Conservation (phyloP, 768 basidiomycete genomes). For the Psilocybe subaeruginosa region DNA sequence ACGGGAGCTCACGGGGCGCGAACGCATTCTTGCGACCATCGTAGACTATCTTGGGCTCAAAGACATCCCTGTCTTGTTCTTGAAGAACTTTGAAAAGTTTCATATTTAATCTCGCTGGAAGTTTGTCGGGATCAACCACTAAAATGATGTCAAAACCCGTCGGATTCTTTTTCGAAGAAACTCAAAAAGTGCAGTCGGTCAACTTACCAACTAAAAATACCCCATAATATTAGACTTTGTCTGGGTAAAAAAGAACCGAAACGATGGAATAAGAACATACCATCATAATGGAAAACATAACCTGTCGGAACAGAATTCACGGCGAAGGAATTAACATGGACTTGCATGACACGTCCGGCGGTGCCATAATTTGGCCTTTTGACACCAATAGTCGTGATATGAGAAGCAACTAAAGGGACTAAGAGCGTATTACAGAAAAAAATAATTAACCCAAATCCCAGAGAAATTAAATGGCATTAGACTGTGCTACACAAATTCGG, state of each 20-base stretch:
- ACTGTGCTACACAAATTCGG: neutral
- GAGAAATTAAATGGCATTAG: neutral
- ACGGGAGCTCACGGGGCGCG: conserved; percentile 55
- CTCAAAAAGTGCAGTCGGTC: neutral
- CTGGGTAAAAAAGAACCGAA: neutral
- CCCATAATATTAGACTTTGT: neutral
- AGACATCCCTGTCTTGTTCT: conserved; percentile 57
- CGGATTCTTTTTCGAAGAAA: neutral
- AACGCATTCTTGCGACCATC: conserved; percentile 82
- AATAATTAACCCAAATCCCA: conserved; percentile 7
- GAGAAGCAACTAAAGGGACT: conserved; percentile 31
- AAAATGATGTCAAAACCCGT: neutral
- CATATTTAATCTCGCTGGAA: conserved; percentile 69
- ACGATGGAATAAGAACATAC: conserved; percentile 42
- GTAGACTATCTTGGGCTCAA: conserved; percentile 73
- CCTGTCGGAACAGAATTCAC: conserved; percentile 52
- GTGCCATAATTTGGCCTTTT: conserved; percentile 36
- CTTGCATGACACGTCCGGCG: conserved; percentile 27
- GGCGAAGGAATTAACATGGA: conserved; percentile 60
- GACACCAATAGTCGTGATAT: conserved; percentile 33
- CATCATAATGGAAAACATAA: conserved; percentile 78
- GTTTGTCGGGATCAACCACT: conserved; percentile 70
- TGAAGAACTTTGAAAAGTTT: conserved; percentile 69
- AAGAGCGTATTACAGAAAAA: conserved; percentile 31
- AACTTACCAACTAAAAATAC: conserved; percentile 43